Conservation (phyloP, 2,329 filamentous ascomycete genomes). For the Fusarium xylarioides region DNA sequence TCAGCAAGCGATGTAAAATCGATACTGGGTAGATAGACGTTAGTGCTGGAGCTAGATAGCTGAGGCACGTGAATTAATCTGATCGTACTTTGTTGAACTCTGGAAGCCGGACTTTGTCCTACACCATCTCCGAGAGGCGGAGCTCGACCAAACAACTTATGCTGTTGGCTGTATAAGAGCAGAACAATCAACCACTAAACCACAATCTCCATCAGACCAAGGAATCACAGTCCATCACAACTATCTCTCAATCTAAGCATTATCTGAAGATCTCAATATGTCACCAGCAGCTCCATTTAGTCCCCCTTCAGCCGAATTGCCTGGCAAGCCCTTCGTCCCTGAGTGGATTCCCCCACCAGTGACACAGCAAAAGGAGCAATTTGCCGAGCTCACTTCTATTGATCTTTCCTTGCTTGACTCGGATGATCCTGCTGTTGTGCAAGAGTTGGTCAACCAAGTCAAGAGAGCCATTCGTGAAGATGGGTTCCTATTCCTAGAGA, state of each 20-base stretch:
- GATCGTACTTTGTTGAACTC: background rate
- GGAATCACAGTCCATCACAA: background rate
- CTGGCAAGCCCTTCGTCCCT: constrained; percentile 53
- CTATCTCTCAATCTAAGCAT: background rate
- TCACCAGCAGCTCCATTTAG: constrained; percentile 51
- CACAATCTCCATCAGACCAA: background rate
- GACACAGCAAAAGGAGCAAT: constrained; percentile 55
- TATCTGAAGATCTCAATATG: constrained; percentile 15
- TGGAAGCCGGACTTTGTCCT: background rate
- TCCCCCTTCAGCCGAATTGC: constrained; percentile 50
- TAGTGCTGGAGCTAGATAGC: background rate
- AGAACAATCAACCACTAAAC: background rate
- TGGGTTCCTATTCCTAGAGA: constrained; percentile 58
- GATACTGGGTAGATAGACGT: accelerated
- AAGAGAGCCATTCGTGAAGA: constrained; percentile 55
- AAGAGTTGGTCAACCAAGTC: constrained; percentile 53
- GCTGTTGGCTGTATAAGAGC: constrained; percentile 9
- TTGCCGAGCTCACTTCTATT: constrained; percentile 54
- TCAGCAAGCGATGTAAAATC: background rate
- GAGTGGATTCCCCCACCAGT: constrained; percentile 55
- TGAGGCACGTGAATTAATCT: background rate
- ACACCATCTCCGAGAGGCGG: constrained; percentile 2
- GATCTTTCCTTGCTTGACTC: constrained; percentile 56
- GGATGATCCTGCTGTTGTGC: constrained; percentile 52
- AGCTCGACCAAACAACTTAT: background rate